Conservation (phyloP, 2,329 filamentous ascomycete species). For the Lecanoromycetidae sp. region DNA sequence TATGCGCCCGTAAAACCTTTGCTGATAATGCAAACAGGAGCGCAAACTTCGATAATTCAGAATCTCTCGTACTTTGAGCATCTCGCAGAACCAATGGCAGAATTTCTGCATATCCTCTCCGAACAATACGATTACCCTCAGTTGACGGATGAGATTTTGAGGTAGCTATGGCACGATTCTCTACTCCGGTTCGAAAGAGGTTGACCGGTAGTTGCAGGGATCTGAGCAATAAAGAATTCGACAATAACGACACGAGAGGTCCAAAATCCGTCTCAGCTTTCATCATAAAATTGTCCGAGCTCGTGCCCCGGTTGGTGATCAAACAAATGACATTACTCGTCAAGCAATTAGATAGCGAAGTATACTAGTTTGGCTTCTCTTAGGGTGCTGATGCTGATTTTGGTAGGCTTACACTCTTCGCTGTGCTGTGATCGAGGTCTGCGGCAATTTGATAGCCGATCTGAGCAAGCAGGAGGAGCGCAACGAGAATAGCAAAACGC, state of each 20-base stretch:
- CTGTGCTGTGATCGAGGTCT: conserved; percentile 90
- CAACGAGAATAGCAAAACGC: conserved; percentile 83
- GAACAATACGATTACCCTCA: conserved; percentile 98
- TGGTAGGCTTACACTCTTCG: conserved; percentile 75
- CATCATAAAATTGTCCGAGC: conserved; percentile 81
- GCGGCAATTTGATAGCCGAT: conserved; percentile 85
- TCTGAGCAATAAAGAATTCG: conserved; percentile 95
- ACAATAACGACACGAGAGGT: conserved; percentile 85
- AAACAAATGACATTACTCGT: conserved; percentile 95
- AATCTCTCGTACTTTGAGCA: conserved; percentile 98
- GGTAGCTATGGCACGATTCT: conserved; percentile 24
- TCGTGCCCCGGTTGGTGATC: conserved; percentile 82
- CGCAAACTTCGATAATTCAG: conserved; percentile 95
- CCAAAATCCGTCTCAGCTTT: conserved; percentile 95
- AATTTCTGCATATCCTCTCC: conserved; percentile 88
- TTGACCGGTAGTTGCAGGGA: conserved; percentile 41
- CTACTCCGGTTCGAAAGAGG: neutral
- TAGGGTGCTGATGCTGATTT: neutral
- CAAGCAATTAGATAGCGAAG: conserved; percentile 90
- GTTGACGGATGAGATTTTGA: conserved; percentile 80
- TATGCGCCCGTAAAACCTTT: conserved; percentile 17
- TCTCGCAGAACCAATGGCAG: conserved; percentile 96
- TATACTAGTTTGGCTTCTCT: conserved; percentile 30
- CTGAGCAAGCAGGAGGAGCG: conserved; percentile 84
- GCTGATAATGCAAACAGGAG: conserved; percentile 45